These are phyloP conservation scores for Flaveria sonorensis DNA, from an alignment of 129 eudicot species.

Conservation along the genomic window DNA sequence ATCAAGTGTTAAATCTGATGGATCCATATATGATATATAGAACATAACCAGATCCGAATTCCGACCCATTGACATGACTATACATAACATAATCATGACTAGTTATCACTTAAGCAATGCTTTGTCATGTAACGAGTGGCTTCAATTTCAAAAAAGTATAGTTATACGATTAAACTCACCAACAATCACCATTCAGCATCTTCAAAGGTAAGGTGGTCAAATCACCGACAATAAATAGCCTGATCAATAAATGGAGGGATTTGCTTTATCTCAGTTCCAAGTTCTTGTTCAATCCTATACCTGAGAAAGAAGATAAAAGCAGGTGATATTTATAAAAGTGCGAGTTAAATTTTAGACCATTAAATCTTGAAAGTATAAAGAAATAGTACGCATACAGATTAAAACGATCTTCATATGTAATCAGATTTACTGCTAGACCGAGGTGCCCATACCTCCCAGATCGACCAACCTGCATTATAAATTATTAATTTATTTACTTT, in stretches of 20 bases:
- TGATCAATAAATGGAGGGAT: constrained; percentile 93
- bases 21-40: constrained; percentile 7
- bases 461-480: constrained; percentile 71
- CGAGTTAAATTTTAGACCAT: neutral
- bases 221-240: constrained; percentile 69
- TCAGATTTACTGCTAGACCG: constrained; percentile 85
- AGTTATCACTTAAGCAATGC: constrained; percentile 2
- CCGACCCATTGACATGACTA: constrained; percentile 1
- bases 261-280: constrained; percentile 94
- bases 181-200: constrained; percentile 26
- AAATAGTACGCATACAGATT: constrained; percentile 59
- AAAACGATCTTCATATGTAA: constrained; percentile 90
- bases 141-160: constrained; percentile 1
- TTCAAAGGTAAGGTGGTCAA: constrained; percentile 17
- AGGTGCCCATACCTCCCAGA: constrained; percentile 94
- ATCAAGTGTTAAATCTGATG: neutral
- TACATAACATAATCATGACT: neutral
- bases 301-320: constrained; percentile 35
- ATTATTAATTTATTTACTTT: neutral
- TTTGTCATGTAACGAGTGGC: neutral
- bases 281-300: constrained; percentile 92
- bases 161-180: constrained; percentile 24
- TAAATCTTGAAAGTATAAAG: neutral
- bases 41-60: neutral
- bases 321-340: constrained; percentile 1